Percentiles rank a stretch among this genome's conserved stretches.
Evolutionary conservation across 2,329 filamentous ascomycete genomes (phyloP).

Genomic region (Talaromyces sp.): DNA sequence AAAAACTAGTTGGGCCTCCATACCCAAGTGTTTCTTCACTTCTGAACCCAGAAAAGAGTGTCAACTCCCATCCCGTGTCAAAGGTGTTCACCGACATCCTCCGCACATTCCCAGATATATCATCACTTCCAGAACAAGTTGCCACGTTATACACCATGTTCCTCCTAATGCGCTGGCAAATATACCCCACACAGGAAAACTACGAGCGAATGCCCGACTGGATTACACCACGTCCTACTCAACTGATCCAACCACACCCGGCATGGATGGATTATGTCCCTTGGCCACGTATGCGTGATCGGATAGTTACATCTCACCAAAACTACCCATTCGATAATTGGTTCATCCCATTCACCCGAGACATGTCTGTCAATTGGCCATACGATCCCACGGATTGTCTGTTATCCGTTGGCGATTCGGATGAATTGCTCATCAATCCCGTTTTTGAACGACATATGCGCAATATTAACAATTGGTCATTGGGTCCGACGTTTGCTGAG

Average conservation of each 20-base stretch:
- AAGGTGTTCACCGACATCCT: constrained; percentile 86
- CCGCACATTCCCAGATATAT: constrained; percentile 78
- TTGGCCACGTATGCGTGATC: constrained; percentile 76
- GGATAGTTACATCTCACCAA: constrained; percentile 57
- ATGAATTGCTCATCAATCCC: constrained; percentile 78
- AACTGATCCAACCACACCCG: constrained; percentile 70
- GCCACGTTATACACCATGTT: constrained; percentile 87
- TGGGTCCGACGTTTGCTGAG: constrained; percentile 69
- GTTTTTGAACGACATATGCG: constrained; percentile 81
- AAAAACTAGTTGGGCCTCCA: constrained; percentile 71
- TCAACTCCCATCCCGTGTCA: constrained; percentile 73
- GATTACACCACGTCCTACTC: constrained; percentile 66
- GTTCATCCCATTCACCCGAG: constrained; percentile 79
- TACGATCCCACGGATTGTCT: constrained; percentile 75
- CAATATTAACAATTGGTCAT: constrained; percentile 76
- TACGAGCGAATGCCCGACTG: constrained; percentile 76
- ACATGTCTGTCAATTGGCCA: constrained; percentile 79
- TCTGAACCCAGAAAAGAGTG: constrained; percentile 67
- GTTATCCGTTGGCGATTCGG: constrained; percentile 53
- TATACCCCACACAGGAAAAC: constrained; percentile 76
- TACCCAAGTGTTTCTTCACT: constrained; percentile 81
- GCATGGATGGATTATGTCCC: constrained; percentile 82
- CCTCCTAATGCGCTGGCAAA: constrained; percentile 81
- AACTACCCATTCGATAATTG: constrained; percentile 75
- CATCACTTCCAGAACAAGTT: constrained; percentile 76